phyloP scores from a whole-genome alignment of 2,329 filamentous ascomycete species.

The Laburnicola sp. region DNA sequence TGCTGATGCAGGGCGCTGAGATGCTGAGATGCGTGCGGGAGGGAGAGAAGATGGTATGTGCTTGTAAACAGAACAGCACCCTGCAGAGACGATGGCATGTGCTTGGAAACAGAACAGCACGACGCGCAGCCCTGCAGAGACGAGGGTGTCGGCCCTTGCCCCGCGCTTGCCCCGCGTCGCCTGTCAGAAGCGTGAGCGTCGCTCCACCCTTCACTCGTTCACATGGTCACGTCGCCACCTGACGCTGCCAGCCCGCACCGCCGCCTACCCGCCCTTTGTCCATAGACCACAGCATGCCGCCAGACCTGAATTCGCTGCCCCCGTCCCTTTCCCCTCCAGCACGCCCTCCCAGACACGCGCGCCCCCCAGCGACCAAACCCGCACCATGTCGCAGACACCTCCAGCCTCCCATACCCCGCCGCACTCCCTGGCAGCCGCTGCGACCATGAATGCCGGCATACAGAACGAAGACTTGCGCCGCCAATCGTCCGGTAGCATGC shows the following conservation, averaged over 20 bases:
- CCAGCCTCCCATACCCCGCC: constrained; percentile 68
- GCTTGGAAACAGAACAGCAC: too few relatives aligned
- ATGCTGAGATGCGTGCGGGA: constrained; percentile 3
- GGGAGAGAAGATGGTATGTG: too few relatives aligned
- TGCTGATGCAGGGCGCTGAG: not conserved
- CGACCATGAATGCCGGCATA: constrained; percentile 75
- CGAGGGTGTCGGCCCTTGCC: too few relatives aligned
- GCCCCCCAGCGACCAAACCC: constrained; percentile 38
- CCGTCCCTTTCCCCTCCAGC: constrained; percentile 46
- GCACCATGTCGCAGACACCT: constrained; percentile 51
- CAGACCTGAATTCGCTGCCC: constrained; percentile 64
- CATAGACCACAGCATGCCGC: constrained; percentile 48
- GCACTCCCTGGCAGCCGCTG: constrained; percentile 73
- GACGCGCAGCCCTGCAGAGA: too few relatives aligned
- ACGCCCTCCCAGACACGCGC: constrained; percentile 26
- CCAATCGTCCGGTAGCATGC: constrained; percentile 55
- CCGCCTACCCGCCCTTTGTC: not conserved
- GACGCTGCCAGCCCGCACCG: too few relatives aligned
- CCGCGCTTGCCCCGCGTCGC: too few relatives aligned
- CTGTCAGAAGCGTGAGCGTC: too few relatives aligned
- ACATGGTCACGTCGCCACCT: too few relatives aligned
- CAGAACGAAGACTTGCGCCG: constrained; percentile 62
- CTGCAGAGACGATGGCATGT: too few relatives aligned
- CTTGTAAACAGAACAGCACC: too few relatives aligned
- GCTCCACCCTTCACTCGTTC: too few relatives aligned